Percentiles rank a stretch among this genome's conserved stretches.
Evolutionary conservation across 164 flowering plant species (phyloP).

Genomic region (Malania oleifera): DNA sequence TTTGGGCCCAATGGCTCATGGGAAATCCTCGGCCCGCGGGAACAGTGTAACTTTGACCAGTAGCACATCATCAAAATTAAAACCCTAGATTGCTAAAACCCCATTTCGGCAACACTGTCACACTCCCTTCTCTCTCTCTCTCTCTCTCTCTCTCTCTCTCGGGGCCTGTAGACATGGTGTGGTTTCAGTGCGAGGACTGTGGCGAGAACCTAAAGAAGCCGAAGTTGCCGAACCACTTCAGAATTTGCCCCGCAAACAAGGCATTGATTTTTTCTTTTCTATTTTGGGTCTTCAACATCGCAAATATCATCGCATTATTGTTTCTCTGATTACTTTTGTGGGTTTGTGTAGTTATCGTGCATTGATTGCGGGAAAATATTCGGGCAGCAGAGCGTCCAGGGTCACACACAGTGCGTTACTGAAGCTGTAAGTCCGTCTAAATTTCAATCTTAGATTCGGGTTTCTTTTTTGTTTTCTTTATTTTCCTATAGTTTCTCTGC

Average conservation of each 20-base stretch:
- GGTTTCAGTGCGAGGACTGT: slow-evolving; percentile 98
- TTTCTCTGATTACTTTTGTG: neutral
- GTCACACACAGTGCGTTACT: slow-evolving; percentile 77
- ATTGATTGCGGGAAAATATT: slow-evolving; percentile 87
- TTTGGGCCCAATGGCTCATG: too few species aligned
- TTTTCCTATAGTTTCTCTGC: neutral
- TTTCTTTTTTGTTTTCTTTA: neutral
- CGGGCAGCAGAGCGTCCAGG: slow-evolving; percentile 67
- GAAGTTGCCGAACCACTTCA: slow-evolving; percentile 70
- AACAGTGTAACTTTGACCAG: too few species aligned
- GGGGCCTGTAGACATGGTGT: slow-evolving; percentile 52
- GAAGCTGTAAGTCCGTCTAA: slow-evolving; percentile 58
- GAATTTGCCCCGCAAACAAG: slow-evolving; percentile 76
- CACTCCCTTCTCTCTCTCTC: neutral
- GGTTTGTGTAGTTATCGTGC: slow-evolving; percentile 67
- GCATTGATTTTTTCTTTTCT: slow-evolving; percentile 21
- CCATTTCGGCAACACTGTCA: neutral
- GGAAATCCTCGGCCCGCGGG: too few species aligned
- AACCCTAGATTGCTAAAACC: neutral
- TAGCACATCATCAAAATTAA: neutral
- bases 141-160: neutral
- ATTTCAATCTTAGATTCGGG: neutral
- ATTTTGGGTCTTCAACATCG: neutral
- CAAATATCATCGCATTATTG: neutral
- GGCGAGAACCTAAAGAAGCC: slow-evolving; percentile 97